Conservation (phyloP, 2,329 filamentous ascomycete species). For the Aspergillus sp. region DNA sequence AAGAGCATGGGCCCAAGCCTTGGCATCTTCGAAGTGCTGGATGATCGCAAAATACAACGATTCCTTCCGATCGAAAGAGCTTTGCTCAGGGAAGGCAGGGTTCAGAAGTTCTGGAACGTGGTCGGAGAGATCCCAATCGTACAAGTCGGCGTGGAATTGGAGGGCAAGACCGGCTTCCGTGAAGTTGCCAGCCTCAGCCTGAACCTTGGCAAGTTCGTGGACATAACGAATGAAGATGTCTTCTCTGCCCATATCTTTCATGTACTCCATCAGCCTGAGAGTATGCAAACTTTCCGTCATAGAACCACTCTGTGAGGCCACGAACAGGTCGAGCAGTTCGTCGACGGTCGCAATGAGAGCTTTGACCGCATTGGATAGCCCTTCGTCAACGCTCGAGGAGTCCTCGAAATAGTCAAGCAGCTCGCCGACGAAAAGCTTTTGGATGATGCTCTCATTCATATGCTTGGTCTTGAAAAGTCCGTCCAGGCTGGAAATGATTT, state of each 20-base stretch:
- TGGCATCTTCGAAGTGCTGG: conserved; percentile 88
- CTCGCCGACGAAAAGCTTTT: conserved; percentile 89
- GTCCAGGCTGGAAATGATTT: conserved; percentile 93
- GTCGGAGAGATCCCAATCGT: conserved; percentile 77
- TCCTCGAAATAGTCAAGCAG: conserved; percentile 74
- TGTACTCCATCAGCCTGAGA: conserved; percentile 87
- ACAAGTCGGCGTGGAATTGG: conserved; percentile 84
- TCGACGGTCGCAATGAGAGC: conserved; percentile 80
- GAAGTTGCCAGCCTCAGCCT: conserved; percentile 69
- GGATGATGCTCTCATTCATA: conserved; percentile 79
- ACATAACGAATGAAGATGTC: conserved; percentile 96
- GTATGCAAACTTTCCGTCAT: conserved; percentile 81
- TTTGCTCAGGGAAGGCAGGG: conserved; percentile 75
- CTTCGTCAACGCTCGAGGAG: conserved; percentile 64
- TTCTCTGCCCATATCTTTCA: conserved; percentile 94
- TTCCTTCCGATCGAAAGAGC: conserved; percentile 88
- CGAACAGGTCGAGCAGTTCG: conserved; percentile 83
- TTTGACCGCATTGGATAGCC: conserved; percentile 69
- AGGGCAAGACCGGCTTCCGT: conserved; percentile 87
- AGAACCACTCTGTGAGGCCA: conserved; percentile 76
- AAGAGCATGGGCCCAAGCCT: conserved; percentile 85
- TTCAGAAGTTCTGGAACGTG: conserved; percentile 64
- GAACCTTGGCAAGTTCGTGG: conserved; percentile 78
- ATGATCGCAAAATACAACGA: conserved; percentile 91
- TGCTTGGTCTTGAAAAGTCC: conserved; percentile 83